These are phyloP conservation scores for Sindora glabra DNA, from an alignment of 306 rosid species.

Conservation along the genomic window DNA sequence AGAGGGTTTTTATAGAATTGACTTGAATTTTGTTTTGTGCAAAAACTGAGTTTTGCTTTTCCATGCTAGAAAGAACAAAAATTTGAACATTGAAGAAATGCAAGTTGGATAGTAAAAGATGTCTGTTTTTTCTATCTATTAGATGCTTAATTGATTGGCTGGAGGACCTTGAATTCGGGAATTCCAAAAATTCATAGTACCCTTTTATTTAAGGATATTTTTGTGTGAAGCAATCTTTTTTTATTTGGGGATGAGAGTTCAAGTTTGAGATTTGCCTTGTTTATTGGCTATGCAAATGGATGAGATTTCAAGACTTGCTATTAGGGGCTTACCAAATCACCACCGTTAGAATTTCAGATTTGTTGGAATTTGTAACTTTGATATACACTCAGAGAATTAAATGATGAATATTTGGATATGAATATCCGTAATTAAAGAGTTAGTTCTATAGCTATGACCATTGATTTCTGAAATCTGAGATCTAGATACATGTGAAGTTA, in stretches of 20 bases:
- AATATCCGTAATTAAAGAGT: neutral
- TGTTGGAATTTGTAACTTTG: neutral
- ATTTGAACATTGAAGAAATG: neutral
- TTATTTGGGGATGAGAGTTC: slow-evolving; percentile 20
- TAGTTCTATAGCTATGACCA: neutral
- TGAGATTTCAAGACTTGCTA: slow-evolving; percentile 22
- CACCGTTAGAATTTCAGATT: slow-evolving; percentile 18
- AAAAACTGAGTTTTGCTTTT: neutral
- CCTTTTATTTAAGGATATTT: slow-evolving; percentile 18
- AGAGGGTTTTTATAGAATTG: slow-evolving; percentile 16
- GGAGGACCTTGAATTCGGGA: slow-evolving; percentile 32
- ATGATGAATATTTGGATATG: neutral
- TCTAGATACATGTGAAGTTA: neutral
- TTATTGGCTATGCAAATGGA: slow-evolving; percentile 31
- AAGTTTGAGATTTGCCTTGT: slow-evolving; percentile 27
- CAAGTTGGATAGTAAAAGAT: slow-evolving; percentile 13
- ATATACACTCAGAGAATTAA: slow-evolving; percentile 2
- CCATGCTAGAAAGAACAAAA: slow-evolving; percentile 11
- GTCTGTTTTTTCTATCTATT: slow-evolving; percentile 7
- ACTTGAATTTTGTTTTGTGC: slow-evolving; percentile 5
- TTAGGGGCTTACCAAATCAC: slow-evolving; percentile 3
- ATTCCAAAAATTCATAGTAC: slow-evolving; percentile 1
- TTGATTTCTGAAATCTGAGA: neutral
- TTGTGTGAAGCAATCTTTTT: slow-evolving; percentile 23
- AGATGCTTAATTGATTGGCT: slow-evolving; percentile 26